Conservation (phyloP, 108 stramenopile species). For the Asterionellopsis glacialis region DNA sequence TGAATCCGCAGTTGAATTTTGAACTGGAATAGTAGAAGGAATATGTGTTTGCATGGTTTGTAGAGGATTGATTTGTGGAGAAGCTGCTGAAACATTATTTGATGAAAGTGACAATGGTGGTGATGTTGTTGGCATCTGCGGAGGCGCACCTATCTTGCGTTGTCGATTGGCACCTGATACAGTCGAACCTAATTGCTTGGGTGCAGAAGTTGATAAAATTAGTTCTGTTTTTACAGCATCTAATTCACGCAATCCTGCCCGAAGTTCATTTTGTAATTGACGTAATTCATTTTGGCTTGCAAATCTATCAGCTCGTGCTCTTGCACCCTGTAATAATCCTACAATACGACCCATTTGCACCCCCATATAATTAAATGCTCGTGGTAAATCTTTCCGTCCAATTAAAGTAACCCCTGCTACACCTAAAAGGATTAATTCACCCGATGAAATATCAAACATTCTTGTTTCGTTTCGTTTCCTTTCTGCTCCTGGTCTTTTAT, state of each 20-base stretch:
- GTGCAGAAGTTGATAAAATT: conserved; percentile 54
- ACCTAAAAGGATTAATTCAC: conserved; percentile 57
- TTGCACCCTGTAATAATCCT: conserved; percentile 76
- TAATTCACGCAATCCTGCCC: conserved; percentile 70
- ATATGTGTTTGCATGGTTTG: too few relatives aligned
- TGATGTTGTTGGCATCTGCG: too few relatives aligned
- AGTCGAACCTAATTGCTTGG: conserved; percentile 39
- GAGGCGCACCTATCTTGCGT: conserved; percentile 1
- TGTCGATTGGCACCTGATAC: conserved; percentile 42
- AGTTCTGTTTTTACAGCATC: conserved; percentile 81
- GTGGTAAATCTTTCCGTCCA: conserved; percentile 71
- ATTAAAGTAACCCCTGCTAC: conserved; percentile 51
- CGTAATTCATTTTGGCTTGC: conserved; percentile 67
- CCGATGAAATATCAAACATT: conserved; percentile 76
- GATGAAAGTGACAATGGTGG: too few relatives aligned
- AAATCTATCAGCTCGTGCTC: conserved; percentile 76
- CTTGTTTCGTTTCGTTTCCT: too few relatives aligned
- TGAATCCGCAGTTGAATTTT: background rate
- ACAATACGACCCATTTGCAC: conserved; percentile 72
- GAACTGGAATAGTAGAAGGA: background rate
- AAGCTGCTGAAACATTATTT: too few relatives aligned
- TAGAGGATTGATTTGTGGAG: too few relatives aligned
- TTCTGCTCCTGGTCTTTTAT: too few relatives aligned
- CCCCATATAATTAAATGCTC: conserved; percentile 55
- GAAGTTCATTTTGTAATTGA: conserved; percentile 76